Evolutionary conservation across 768 basidiomycete genomes (phyloP), one percentile per base, ranked within the genome.

Genomic region (Tulasnella sp.): DNA sequence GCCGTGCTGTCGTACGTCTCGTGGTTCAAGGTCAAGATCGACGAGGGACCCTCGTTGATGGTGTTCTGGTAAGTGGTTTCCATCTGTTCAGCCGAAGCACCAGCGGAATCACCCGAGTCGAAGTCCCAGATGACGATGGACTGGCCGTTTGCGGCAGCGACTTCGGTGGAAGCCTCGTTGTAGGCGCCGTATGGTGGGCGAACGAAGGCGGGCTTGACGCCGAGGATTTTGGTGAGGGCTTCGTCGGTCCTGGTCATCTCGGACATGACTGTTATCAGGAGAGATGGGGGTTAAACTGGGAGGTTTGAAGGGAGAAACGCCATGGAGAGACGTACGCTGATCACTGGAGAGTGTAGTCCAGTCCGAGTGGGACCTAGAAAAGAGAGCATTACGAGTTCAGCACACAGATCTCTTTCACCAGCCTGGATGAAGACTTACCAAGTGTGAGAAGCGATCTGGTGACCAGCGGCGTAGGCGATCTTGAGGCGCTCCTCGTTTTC

Each of bases 21-120:
- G 75, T 81, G 81, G 80, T 81, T 81, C 14, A 81, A 72, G 21
- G 81, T 75, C 52, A 80, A 52, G 31, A 80, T 72, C 36, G 58
- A 71, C 21, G 34, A 44, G 24, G 80, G 80, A 10, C 74, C 1
- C 18, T 71, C 46, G 31, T 31, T 58, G 10, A 52, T 24, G 19
- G 56, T 34, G 36, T 79, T 58, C 27, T 27, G 19, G 80, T 80
- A 80, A 12, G 1, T 12, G 31, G 38, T 31, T 24, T 80, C 72
- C 19, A 34, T 81, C 14, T 71, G 78, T 10, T 18, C 9, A 14
- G 38, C 48, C 31, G 27, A 73, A 9, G 34, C 31, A 3, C 80
- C 79, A n/a, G 16, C 52, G 31, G 79, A 80, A 39, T 80, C 80
- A 19, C 71, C 31, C 16, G 62, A 76, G 52, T 80, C 80, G 38